A percentile compares a stretch with the other conserved stretches of the same genome.
Conservation (phyloP, 1,284 basidiomycete genomes). For the Coniferiporia weirii region DNA sequence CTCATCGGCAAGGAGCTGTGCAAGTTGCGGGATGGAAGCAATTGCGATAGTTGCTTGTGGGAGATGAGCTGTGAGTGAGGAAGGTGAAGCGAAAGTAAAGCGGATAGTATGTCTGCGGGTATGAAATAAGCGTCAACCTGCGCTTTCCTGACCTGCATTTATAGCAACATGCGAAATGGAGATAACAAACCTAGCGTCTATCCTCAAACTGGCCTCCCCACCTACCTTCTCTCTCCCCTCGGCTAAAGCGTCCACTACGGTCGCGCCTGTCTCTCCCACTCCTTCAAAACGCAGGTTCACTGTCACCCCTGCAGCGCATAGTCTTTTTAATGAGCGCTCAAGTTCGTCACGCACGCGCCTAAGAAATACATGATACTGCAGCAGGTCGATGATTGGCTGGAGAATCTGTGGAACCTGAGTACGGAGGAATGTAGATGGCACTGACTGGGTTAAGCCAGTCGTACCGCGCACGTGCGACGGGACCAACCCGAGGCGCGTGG, state of each 20-base stretch:
- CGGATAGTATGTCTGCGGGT: slow-evolving; percentile 57
- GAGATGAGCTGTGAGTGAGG: slow-evolving; percentile 63
- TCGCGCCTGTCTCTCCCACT: slow-evolving; percentile 61
- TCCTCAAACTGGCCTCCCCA: slow-evolving; percentile 63
- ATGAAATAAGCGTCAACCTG: background rate
- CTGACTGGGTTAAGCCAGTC: slow-evolving; percentile 25
- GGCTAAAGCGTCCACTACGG: slow-evolving; percentile 44
- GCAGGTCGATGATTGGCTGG: slow-evolving; percentile 65
- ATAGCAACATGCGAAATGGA: no score
- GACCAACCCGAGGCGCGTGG: slow-evolving; percentile 34
- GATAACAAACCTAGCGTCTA: slow-evolving; percentile 52
- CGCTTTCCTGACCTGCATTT: no score
- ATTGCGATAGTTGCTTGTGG: slow-evolving; percentile 69
- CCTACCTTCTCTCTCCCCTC: slow-evolving; percentile 37
- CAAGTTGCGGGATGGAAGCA: slow-evolving; percentile 65
- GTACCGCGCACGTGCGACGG: slow-evolving; percentile 17
- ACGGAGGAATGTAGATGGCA: slow-evolving; percentile 23
- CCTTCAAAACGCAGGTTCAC: slow-evolving; percentile 54
- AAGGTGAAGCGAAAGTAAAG: slow-evolving; percentile 68
- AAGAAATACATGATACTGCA: slow-evolving; percentile 74
- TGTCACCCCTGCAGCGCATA: slow-evolving; percentile 51
- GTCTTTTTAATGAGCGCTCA: slow-evolving; percentile 39
- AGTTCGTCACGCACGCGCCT: slow-evolving; percentile 55
- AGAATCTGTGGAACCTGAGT: slow-evolving; percentile 31
- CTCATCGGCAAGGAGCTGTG: slow-evolving; percentile 71